Percentiles rank a stretch among this genome's conserved stretches.
phyloP scores from a whole-genome alignment of 768 basidiomycete species.

The Rhodosporidiobolus sp. region DNA sequence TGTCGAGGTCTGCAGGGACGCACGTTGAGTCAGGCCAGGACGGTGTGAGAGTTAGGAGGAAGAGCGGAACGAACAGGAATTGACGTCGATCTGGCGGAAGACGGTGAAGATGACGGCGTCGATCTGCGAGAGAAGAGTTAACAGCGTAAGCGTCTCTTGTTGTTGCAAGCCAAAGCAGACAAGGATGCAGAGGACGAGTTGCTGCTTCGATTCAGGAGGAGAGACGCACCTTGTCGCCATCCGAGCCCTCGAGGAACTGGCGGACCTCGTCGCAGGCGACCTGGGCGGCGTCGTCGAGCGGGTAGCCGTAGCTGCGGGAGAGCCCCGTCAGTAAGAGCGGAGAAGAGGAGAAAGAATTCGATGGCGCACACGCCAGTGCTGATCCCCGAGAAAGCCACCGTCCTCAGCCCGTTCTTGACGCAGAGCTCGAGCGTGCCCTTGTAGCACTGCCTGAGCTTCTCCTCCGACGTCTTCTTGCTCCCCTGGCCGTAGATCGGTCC shows the following conservation, averaged over 20 bases:
- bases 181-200: neutral
- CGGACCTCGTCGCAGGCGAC: conserved; percentile 33
- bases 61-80: conserved; percentile 13
- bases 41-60: too few species aligned
- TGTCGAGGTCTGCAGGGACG: conserved; percentile 19
- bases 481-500: conserved; percentile 21
- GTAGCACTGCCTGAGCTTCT: conserved; percentile 28
- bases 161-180: neutral
- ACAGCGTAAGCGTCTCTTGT: too few species aligned
- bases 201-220: too few species aligned
- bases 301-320: conserved; percentile 32
- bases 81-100: conserved; percentile 33
- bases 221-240: conserved; percentile 20
- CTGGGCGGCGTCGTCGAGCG: conserved; percentile 21
- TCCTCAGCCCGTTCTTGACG: conserved; percentile 21
- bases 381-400: conserved; percentile 34
- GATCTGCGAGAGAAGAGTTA: conserved; percentile 15
- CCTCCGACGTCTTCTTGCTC: neutral
- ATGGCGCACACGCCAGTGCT: conserved; percentile 29
- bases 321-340: too few species aligned
- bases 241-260: conserved; percentile 15
- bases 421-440: conserved; percentile 21
- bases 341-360: neutral
- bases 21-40: neutral
- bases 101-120: conserved; percentile 33